Base-by-base conservation (phyloP, 345 rosid genomes). In the Turnera subulata region DNA sequence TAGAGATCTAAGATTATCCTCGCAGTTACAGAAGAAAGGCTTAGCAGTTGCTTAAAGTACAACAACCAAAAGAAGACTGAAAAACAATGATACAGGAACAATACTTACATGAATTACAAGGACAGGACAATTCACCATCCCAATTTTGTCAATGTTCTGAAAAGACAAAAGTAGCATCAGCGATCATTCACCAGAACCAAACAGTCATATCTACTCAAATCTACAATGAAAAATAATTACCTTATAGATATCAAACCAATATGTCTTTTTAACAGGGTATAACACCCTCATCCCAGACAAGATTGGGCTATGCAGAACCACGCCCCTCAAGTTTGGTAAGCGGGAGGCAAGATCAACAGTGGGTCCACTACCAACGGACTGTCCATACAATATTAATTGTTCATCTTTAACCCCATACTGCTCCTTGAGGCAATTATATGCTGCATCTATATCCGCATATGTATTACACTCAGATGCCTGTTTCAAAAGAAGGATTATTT, bases 291-390 rank as follows among this genome's bases (percentile, higher is more conserved):
- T 76, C 26, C 98, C 96, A 52, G 96, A 91, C 60, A 91, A 78
- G 75, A 91, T 82, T 15, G 96, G 95, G 64, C 98, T 88, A 55
- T 91, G 95, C 53, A 88, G 71, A 61, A 88, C 90, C 48, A 88
- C 86, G 2, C 86, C 95, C 70, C 94, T 82, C 69, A 93, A 74
- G 73, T 82, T 79, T 63, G 93, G 78, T 35, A 85, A 63, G 8
- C 91, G 94, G 0, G 97, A 89, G 55, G 97, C 96, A 0, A 93
- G 86, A 75, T 93, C 99, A 65, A 89, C 76, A 2, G 99, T 93
- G 0, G 97, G 99, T 60, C 99, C 99, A 64, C 96, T 89, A 53
- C 99, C 99, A 57, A 93, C 99, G 61, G 99, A 93, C 69, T 93
- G 99, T 23, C 99, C 99, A 49, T 86, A 93, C 55, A 89, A 66